Base-by-base conservation (phyloP, 768 basidiomycete species). In the Tylopilus vinaceipallidus region DNA sequence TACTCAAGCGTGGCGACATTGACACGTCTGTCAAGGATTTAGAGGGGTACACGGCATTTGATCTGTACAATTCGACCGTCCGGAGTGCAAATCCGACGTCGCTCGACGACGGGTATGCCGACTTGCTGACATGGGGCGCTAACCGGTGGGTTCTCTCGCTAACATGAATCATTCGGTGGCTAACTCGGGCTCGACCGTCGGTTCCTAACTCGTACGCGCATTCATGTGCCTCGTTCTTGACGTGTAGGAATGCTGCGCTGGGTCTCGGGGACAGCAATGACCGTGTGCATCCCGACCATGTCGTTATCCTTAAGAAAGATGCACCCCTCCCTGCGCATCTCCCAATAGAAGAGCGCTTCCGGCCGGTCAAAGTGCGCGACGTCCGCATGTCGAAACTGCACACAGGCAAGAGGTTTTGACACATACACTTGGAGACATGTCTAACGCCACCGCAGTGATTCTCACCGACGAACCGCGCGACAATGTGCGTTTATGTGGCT, bases 1-100 rank as follows among this genome's bases (percentile, higher is more conserved):
- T 98, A 7, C 70, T 97, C 45, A 82, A 86, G 59, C 81, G 83
- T 33, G 60, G 76, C 19, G 92, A 95, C 59, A 81, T 81, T 20
- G 90, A 97, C 64, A 68, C 74, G 0, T 70, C 77, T 5, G 56
- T 88, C 50, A 92, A 91, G 63, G 95, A 98, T 61, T 61, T 74
- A 24, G 95, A 98, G 57, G 95, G 90, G 0, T 88, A 95, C 66
- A 92, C 91, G 0, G 84, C 93, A 0, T 92, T 92, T 53, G 95
- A 98, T 62, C 70, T 98, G 29, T 97, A 92, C 71, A 98, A 98
- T 63, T 87, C 88, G 4, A 95, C 93, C 0, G 71, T 95, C 53
- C 75, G 80, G 62, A 87, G 80, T 24, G 89, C 88, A 4, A 82
- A 82, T 50, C 87, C 86, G 4, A 56, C 62, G 2, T 55, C 63